These are phyloP conservation scores for Zychaea mexicana DNA, from an alignment of 371 early-diverging fungal genomes.

Conservation along the genomic window DNA sequence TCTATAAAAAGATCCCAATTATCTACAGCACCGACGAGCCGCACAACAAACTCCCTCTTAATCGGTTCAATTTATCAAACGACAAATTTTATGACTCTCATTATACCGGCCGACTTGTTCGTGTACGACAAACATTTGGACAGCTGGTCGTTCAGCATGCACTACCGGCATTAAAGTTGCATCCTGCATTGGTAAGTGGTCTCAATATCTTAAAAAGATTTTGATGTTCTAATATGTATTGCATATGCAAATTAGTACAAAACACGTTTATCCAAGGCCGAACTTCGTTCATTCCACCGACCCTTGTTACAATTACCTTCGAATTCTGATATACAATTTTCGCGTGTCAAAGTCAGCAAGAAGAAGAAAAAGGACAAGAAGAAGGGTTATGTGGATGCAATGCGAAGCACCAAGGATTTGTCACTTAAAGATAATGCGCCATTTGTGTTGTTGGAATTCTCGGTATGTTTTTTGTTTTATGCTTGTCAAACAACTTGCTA, in stretches of 20 bases:
- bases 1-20: slow-evolving; percentile 38
- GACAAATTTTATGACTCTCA: slow-evolving; percentile 92
- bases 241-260: slow-evolving; percentile 69
- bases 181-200: slow-evolving; percentile 71
- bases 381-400: slow-evolving; percentile 73
- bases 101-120: slow-evolving; percentile 70
- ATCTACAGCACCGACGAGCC: slow-evolving; percentile 54
- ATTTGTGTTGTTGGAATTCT: slow-evolving; percentile 94
- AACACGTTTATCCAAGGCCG: slow-evolving; percentile 83
- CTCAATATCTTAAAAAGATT: neutral
- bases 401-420: slow-evolving; percentile 87
- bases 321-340: slow-evolving; percentile 63
- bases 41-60: slow-evolving; percentile 61
- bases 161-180: slow-evolving; percentile 90
- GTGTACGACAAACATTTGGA: slow-evolving; percentile 91
- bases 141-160: slow-evolving; percentile 93
- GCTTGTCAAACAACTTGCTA: too few relatives aligned
- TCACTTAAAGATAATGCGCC: slow-evolving; percentile 88
- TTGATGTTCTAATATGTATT: neutral
- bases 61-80: slow-evolving; percentile 94
- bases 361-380: slow-evolving; percentile 80
- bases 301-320: slow-evolving; percentile 75
- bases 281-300: slow-evolving; percentile 95
- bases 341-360: slow-evolving; percentile 69
- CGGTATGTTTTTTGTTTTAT: slow-evolving; percentile 61